Percentiles rank a stretch among this genome's conserved stretches.
phyloP scores from a whole-genome alignment of 169 alveolate species.

The Cryptosporidium ubiquitum region DNA sequence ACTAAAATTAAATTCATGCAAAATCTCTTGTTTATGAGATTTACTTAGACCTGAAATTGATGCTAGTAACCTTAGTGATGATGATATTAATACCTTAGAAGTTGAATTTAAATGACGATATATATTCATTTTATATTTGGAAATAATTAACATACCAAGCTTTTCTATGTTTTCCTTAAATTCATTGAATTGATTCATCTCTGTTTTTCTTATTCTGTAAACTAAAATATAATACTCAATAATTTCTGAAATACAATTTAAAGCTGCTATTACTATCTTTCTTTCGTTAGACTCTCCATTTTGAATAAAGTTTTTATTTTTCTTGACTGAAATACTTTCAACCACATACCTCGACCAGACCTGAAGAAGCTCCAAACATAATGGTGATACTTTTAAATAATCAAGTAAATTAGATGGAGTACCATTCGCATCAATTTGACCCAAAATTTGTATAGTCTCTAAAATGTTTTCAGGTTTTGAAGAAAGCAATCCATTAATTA shows the following conservation, averaged over 20 bases:
- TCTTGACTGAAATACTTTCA: slow-evolving; percentile 34
- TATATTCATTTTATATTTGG: slow-evolving; percentile 8
- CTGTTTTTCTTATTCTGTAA: background rate
- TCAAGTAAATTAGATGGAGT: background rate
- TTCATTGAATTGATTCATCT: background rate
- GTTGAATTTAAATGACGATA: slow-evolving; percentile 48
- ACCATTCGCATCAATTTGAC: background rate
- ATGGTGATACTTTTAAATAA: slow-evolving; percentile 33
- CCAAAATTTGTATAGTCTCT: background rate
- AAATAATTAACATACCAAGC: slow-evolving; percentile 14
- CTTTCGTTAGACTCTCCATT: slow-evolving; percentile 35
- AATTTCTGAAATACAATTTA: slow-evolving; percentile 23
- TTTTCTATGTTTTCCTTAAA: slow-evolving; percentile 18
- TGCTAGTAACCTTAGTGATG: slow-evolving; percentile 36
- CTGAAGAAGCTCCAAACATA: slow-evolving; percentile 39
- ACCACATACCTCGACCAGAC: slow-evolving; percentile 38
- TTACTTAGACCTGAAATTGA: slow-evolving; percentile 17
- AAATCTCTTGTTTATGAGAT: slow-evolving; percentile 16
- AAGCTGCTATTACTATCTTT: background rate
- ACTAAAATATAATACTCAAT: background rate
- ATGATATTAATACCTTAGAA: slow-evolving; percentile 2
- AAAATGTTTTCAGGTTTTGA: background rate
- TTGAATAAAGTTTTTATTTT: background rate
- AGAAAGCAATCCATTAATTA: slow-evolving; percentile 44
- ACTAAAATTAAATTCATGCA: slow-evolving; percentile 27